Conservation (phyloP, 2,329 filamentous ascomycete species). For the Akanthomyces lecanii region DNA sequence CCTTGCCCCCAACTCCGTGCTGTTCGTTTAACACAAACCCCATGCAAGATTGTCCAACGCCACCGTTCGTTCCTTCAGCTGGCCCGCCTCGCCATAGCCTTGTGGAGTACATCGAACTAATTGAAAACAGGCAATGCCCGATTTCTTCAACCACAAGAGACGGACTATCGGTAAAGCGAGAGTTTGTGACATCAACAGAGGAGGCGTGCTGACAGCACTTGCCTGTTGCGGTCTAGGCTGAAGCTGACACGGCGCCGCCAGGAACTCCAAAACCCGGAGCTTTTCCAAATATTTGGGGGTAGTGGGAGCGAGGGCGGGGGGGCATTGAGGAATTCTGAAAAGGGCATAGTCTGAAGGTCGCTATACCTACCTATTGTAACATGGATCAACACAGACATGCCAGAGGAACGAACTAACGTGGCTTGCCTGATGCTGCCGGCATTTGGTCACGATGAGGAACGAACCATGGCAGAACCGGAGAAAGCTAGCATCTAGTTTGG, state of each 20-base stretch:
- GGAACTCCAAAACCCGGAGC: not conserved
- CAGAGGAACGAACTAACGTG: not conserved
- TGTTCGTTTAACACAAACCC: not conserved
- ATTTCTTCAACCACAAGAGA: not conserved
- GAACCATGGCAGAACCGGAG: not conserved
- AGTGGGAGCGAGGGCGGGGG: not conserved
- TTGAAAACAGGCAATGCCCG: not conserved
- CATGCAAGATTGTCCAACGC: not conserved
- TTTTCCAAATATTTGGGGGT: not conserved
- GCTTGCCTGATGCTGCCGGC: not conserved
- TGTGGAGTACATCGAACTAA: not conserved
- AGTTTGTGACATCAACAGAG: not conserved
- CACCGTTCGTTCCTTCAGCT: not conserved
- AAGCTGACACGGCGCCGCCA: not conserved
- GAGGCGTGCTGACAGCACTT: constrained; percentile 5
- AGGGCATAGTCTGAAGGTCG: not conserved
- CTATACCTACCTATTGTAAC: not conserved
- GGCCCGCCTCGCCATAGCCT: not conserved
- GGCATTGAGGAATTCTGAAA: not conserved
- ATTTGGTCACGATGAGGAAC: not conserved
- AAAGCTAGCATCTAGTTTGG: no score
- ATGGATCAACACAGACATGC: not conserved
- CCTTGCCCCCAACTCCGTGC: not conserved
- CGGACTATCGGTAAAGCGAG: not conserved
- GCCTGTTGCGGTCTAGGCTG: constrained; percentile 8